These are phyloP conservation scores for Bryoerythrophyllum caledonicum DNA, from an alignment of 225 moss, liverwort and hornwort species.

Conservation along the genomic window DNA sequence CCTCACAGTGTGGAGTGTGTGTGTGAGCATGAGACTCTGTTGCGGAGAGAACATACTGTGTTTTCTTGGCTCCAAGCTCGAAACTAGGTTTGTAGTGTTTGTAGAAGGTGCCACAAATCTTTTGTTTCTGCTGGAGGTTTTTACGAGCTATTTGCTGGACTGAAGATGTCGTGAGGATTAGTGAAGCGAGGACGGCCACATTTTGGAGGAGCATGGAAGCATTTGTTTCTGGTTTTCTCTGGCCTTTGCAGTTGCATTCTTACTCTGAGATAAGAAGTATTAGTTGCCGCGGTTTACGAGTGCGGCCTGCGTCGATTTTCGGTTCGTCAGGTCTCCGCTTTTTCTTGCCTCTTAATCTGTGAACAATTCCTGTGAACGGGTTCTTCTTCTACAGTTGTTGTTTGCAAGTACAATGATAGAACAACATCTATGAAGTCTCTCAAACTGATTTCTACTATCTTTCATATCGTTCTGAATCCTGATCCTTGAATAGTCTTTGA, in stretches of 20 bases:
- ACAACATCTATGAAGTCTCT: slow-evolving; percentile 1
- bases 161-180: background rate
- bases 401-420: slow-evolving; percentile 20
- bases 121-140: background rate
- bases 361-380: slow-evolving; percentile 13
- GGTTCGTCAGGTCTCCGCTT: slow-evolving; percentile 4
- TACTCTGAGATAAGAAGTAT: slow-evolving; percentile 6
- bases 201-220: slow-evolving; percentile 14
- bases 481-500: slow-evolving; percentile 15
- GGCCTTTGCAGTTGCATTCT: slow-evolving; percentile 12
- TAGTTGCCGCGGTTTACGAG: slow-evolving; percentile 16
- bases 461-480: slow-evolving; percentile 10
- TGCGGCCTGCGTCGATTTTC: background rate
- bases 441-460: slow-evolving; percentile 14
- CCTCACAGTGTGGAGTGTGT: too few species aligned
- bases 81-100: too few species aligned
- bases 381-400: background rate
- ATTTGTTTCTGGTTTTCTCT: slow-evolving; percentile 6
- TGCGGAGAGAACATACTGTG: too few species aligned
- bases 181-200: background rate
- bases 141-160: slow-evolving; percentile 18
- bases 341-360: slow-evolving; percentile 13
- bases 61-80: too few species aligned
- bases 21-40: too few species aligned
- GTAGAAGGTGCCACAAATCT: too few species aligned